Evolutionary conservation across 805 yeast genomes (phyloP), one percentile per base, ranked within the genome.

Genomic region (Suhomyces pyralidae): DNA sequence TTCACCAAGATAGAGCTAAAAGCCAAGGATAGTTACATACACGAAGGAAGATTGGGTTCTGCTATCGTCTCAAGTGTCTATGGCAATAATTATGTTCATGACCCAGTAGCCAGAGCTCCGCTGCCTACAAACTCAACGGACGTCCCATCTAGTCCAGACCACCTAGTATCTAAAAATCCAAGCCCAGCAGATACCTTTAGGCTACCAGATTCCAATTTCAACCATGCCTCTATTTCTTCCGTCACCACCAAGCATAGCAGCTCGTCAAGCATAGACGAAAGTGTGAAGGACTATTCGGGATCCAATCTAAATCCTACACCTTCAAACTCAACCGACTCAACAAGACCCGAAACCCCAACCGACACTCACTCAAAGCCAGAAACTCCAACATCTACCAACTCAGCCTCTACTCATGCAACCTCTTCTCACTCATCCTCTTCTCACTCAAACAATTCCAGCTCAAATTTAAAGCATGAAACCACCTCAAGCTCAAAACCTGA

Each of bases 1-100:
- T 87, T 85, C 61, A 68, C 76, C 19, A 79, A 79, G 57, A 67
- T 84, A 8, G 50, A 52, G 15, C 55, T 74, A 3, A 51, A 56
- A 20, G 50, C 58, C 8, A 59, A 62, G 34, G 58, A 56, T 2
- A 49, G 38, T 10, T 19, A 26, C n/a, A 8, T 58, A 22, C 56
- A 46, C 26, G 49, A 62, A 25, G 76, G 75, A 1, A 59, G 76
- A 49, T 26, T 73, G 5, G 79, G 79, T 1, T 56, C 63, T 42
- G 68, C 69, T 1, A 62, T 73, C 7, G 62, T 62, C 2, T 60
- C 73, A 7, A 69, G 61, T 51, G 30, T 61, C 7, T 63, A 57
- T 51, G 59, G 61, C 15, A 45, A 51, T 7, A 32, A 24, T 3
- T 56, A 57, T 8, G 7, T 8, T 14, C 25, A 26, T 17, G 50